Conservation (phyloP, 495 filamentous ascomycete genomes). For the Neurospora sublineolata region DNA sequence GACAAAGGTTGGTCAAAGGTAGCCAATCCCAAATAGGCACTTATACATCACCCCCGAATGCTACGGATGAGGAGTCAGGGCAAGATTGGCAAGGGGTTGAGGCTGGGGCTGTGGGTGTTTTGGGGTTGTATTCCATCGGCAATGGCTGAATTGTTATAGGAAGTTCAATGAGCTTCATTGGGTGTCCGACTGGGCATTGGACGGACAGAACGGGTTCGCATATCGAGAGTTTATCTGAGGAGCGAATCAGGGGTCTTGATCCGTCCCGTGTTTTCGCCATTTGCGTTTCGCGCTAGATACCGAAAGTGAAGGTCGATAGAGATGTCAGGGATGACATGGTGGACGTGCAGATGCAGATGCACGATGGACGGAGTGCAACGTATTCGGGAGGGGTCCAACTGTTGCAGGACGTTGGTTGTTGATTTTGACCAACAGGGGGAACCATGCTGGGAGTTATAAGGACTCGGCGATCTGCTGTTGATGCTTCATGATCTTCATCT, state of each 20-base stretch:
- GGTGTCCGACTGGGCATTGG: background rate
- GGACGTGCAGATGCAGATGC: background rate
- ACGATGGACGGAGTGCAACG: background rate
- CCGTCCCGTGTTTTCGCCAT: background rate
- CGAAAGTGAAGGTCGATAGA: background rate
- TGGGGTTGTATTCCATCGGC: conserved; percentile 7
- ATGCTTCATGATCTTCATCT: background rate
- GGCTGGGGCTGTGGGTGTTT: background rate
- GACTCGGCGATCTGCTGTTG: background rate
- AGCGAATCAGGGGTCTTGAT: background rate
- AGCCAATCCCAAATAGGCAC: background rate
- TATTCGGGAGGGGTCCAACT: background rate
- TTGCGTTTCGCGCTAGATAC: background rate
- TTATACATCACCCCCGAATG: background rate
- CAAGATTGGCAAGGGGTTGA: background rate
- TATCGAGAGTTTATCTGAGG: background rate
- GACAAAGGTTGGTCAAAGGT: background rate
- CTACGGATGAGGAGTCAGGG: background rate
- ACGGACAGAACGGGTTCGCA: background rate
- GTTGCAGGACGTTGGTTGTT: background rate
- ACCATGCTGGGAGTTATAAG: background rate
- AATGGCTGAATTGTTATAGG: conserved; percentile 4
- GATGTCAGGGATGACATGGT: background rate
- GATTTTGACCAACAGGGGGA: background rate
- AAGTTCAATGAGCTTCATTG: background rate